Conservation (phyloP, 1,139 yeast species). For the Ogataea hybrid region DNA sequence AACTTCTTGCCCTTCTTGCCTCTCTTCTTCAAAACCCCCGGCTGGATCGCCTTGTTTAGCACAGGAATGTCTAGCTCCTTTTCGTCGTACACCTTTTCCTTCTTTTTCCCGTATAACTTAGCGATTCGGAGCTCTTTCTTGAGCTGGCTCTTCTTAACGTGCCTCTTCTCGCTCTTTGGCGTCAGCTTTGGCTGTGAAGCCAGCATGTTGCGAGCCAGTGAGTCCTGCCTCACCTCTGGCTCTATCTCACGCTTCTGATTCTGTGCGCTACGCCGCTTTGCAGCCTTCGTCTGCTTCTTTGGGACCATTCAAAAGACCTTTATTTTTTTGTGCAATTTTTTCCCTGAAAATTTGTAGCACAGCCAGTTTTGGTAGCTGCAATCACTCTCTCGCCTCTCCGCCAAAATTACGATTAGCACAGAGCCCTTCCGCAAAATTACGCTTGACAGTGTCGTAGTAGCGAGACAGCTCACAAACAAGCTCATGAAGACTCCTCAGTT, state of each 20-base stretch:
- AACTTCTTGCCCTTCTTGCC: conserved; percentile 96
- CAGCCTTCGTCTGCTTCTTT: conserved; percentile 54
- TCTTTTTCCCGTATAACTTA: conserved; percentile 68
- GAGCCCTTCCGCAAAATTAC: conserved; percentile 15
- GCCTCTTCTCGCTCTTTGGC: conserved; percentile 54
- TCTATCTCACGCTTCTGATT: conserved; percentile 56
- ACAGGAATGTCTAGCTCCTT: conserved; percentile 76
- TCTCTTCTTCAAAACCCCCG: conserved; percentile 73
- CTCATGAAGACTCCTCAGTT: conserved; percentile 2
- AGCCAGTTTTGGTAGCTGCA: background rate
- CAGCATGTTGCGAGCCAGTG: conserved; percentile 62
- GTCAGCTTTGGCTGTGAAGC: conserved; percentile 61
- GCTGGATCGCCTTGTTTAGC: conserved; percentile 77
- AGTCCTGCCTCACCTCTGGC: conserved; percentile 65
- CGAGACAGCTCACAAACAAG: conserved; percentile 6
- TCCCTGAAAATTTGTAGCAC: conserved; percentile 11
- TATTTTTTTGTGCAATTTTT: conserved; percentile 8
- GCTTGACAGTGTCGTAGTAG: conserved; percentile 11
- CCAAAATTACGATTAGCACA: conserved; percentile 3
- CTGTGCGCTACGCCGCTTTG: conserved; percentile 52
- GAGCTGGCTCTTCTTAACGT: conserved; percentile 49
- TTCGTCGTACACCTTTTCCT: conserved; percentile 64
- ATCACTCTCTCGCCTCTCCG: conserved; percentile 5
- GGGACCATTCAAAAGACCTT: conserved; percentile 24
- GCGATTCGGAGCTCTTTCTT: conserved; percentile 66